phyloP scores from a whole-genome alignment of 805 yeast genomes.

The Starmerella geochares region DNA sequence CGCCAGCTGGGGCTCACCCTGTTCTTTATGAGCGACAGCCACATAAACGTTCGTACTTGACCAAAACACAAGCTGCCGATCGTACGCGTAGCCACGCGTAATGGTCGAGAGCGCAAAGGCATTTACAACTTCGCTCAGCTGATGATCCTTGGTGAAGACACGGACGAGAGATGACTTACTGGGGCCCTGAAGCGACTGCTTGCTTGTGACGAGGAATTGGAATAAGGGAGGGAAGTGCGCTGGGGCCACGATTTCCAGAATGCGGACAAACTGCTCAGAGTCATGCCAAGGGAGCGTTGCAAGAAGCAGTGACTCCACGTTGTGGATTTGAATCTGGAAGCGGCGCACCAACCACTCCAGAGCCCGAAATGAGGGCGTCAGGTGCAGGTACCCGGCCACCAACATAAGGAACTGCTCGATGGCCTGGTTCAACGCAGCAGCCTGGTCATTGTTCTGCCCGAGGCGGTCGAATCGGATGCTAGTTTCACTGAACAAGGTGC shows the following conservation, averaged over 20 bases:
- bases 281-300: constrained; percentile 73
- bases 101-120: constrained; percentile 44
- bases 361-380: constrained; percentile 68
- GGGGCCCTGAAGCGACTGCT: constrained; percentile 53
- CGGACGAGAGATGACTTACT: constrained; percentile 60
- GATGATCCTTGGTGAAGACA: constrained; percentile 55
- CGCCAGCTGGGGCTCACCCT: constrained; percentile 28
- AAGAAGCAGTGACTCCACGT: constrained; percentile 60
- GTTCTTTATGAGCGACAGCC: constrained; percentile 51
- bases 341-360: constrained; percentile 93
- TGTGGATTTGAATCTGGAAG: constrained; percentile 69
- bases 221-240: constrained; percentile 62
- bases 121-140: constrained; percentile 56
- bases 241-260: constrained; percentile 59
- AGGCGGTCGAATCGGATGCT: constrained; percentile 71
- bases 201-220: constrained; percentile 57
- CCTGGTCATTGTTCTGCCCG: constrained; percentile 69
- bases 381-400: constrained; percentile 63
- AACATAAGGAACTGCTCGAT: constrained; percentile 64
- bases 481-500: constrained; percentile 71
- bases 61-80: constrained; percentile 67
- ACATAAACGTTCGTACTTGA: constrained; percentile 60
- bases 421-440: constrained; percentile 62
- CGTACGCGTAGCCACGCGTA: constrained; percentile 47
- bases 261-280: constrained; percentile 60